Conservation (phyloP, 768 basidiomycete genomes). For the Trametes sanguinea region DNA sequence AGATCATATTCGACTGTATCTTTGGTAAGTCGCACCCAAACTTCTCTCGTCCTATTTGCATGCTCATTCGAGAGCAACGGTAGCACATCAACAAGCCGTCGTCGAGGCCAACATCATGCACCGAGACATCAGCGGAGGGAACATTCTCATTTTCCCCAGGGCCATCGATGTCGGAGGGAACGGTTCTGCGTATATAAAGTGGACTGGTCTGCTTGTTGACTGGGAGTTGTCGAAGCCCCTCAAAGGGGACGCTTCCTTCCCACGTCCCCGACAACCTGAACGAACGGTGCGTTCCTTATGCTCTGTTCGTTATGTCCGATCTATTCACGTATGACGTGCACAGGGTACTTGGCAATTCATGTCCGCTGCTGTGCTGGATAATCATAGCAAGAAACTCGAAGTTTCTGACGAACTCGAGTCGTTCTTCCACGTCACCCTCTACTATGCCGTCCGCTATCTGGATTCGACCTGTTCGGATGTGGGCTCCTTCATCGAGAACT, state of each 20-base stretch:
- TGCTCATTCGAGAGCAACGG: not conserved
- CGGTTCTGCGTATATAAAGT: not conserved
- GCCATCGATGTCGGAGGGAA: not conserved
- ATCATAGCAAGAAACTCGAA: conserved; percentile 9
- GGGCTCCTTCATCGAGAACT: not conserved
- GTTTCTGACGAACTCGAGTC: conserved; percentile 27
- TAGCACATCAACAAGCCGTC: not conserved
- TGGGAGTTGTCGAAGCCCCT: not conserved
- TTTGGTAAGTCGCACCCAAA: not conserved
- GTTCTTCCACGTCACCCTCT: conserved; percentile 20
- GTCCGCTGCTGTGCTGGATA: conserved; percentile 7
- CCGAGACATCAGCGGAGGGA: conserved; percentile 14
- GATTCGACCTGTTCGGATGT: not conserved
- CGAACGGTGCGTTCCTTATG: not conserved
- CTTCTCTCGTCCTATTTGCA: no score
- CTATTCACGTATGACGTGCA: no score
- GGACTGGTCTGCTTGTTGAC: not conserved
- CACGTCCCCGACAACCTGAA: not conserved
- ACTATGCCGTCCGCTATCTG: conserved; percentile 3
- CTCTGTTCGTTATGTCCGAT: no score
- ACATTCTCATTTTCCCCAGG: conserved; percentile 5
- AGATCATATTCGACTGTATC: not conserved
- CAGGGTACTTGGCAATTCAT: conserved; percentile 19
- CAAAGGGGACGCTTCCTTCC: no score
- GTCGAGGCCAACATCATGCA: not conserved